phyloP scores from a whole-genome alignment of 2,329 filamentous ascomycete species.

The Atkinsonella hypoxylon region DNA sequence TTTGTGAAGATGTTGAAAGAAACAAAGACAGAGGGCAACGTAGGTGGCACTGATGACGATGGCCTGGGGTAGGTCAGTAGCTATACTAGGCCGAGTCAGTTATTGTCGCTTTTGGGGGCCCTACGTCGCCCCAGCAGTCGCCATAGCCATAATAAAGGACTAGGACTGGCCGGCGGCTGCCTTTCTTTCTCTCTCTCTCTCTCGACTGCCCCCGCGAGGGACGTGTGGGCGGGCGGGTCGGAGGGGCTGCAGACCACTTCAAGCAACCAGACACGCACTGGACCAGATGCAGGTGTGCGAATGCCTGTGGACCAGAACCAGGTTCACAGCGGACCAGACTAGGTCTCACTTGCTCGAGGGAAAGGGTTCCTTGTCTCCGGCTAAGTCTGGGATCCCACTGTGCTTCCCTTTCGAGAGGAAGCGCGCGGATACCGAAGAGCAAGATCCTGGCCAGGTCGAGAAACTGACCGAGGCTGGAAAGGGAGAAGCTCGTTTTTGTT shows the following conservation, averaged over 20 bases:
- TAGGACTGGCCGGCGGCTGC: not conserved
- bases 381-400: conserved; percentile 7
- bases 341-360: conserved; percentile 4
- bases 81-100: conserved; percentile 6
- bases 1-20: conserved; percentile 3
- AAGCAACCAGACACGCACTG: not conserved
- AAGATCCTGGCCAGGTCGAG: not conserved
- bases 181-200: no score
- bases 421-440: conserved; percentile 5
- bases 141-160: not conserved
- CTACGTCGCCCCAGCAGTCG: not conserved
- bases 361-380: conserved; percentile 8
- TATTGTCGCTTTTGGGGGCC: not conserved
- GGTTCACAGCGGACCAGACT: conserved; percentile 5
- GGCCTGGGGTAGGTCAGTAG: not conserved
- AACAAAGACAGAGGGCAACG: not conserved
- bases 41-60: conserved; percentile 4
- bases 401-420: conserved; percentile 10
- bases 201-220: no score
- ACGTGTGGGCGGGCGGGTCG: conserved; percentile 8
- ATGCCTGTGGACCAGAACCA: conserved; percentile 1
- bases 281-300: not conserved
- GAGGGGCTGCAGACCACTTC: not conserved
- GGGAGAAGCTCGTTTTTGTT: no score
- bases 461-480: no score